phyloP scores from a whole-genome alignment of 305 asterid species.

The Fraxinus angustifolia region DNA sequence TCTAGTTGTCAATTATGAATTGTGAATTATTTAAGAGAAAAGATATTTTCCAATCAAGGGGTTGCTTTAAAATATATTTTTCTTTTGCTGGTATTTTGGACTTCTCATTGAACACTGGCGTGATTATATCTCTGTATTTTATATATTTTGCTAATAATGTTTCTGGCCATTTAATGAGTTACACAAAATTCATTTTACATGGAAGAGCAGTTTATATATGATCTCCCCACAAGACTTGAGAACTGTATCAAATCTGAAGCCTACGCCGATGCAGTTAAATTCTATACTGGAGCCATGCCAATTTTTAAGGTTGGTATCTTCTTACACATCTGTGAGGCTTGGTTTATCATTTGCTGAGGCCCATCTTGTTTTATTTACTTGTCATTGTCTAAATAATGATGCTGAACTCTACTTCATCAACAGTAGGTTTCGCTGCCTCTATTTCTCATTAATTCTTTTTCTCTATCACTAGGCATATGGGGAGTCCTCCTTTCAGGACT shows the following conservation, averaged over 20 bases:
- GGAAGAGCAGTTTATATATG: slow-evolving; percentile 93
- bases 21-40: slow-evolving; percentile 3
- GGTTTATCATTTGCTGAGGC: slow-evolving; percentile 7
- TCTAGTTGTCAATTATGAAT: slow-evolving; percentile 17
- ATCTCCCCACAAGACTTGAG: slow-evolving; percentile 83
- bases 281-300: slow-evolving; percentile 91
- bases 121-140: slow-evolving; percentile 3
- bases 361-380: slow-evolving; percentile 16
- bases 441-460: slow-evolving; percentile 19
- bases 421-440: slow-evolving; percentile 4
- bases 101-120: background rate
- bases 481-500: slow-evolving; percentile 89
- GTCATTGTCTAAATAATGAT: background rate
- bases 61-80: background rate
- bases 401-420: slow-evolving; percentile 17
- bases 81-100: background rate
- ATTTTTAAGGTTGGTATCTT: slow-evolving; percentile 67
- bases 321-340: slow-evolving; percentile 2
- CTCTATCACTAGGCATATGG: slow-evolving; percentile 70
- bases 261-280: slow-evolving; percentile 93
- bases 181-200: slow-evolving; percentile 35
- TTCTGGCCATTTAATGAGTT: slow-evolving; percentile 35
- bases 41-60: background rate
- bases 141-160: slow-evolving; percentile 18
- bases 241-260: slow-evolving; percentile 93